These are phyloP conservation scores for Colletotrichum camelliae DNA, from an alignment of 2,329 filamentous ascomycete genomes.

Conservation along the genomic window DNA sequence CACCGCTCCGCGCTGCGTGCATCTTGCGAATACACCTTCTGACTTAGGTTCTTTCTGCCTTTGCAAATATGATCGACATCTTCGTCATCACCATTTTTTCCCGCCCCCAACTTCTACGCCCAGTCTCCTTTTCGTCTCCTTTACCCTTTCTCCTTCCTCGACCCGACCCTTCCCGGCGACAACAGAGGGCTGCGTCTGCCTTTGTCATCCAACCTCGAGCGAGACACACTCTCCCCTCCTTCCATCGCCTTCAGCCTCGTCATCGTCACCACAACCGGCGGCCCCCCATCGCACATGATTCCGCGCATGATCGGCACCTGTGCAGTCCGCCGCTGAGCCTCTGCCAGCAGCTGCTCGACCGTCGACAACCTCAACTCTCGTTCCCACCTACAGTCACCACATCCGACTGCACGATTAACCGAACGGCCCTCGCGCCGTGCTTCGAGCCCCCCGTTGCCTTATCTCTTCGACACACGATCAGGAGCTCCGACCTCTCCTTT, in stretches of 20 bases:
- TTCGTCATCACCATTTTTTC: neutral
- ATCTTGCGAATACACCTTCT: neutral
- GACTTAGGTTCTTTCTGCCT: neutral
- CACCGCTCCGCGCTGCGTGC: constrained; percentile 6
- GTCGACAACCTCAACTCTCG: neutral
- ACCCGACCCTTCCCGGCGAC: neutral
- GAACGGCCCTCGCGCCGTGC: neutral
- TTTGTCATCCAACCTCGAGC: neutral
- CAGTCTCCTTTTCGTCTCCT: neutral
- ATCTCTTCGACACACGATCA: neutral
- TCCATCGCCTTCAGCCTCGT: neutral
- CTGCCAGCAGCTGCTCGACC: constrained; percentile 8
- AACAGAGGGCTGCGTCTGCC: neutral
- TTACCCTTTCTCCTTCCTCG: neutral
- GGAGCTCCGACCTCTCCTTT: neutral
- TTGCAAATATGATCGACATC: neutral
- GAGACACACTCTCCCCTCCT: neutral
- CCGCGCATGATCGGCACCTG: constrained; percentile 5
- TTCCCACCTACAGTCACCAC: neutral
- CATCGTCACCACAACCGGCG: neutral
- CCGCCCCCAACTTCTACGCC: neutral
- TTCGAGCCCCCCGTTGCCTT: neutral
- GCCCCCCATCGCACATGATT: constrained; percentile 2
- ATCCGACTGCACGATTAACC: neutral
- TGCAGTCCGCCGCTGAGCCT: constrained; percentile 17